Percentiles rank a stretch among this genome's conserved stretches.
These are phyloP conservation scores for Rhododendron molle DNA, from an alignment of 148 eudicot genomes.

Conservation along the genomic window DNA sequence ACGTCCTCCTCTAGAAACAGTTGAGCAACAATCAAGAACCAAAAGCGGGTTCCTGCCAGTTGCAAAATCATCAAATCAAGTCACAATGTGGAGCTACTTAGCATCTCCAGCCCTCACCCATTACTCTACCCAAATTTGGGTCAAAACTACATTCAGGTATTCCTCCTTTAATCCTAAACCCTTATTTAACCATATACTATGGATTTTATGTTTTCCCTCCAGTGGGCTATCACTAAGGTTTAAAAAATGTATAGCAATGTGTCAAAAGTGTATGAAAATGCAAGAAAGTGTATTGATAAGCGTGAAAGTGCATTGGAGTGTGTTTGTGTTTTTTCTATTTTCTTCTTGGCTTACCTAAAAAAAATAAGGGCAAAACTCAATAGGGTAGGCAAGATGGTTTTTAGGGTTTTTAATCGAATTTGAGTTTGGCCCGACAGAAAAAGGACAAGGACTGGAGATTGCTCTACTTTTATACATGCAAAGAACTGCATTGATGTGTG, in stretches of 20 bases:
- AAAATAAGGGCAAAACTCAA: not conserved
- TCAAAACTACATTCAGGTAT: not conserved
- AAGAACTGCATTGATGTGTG: not conserved
- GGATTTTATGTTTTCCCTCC: not conserved
- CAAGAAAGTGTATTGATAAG: too few relatives aligned
- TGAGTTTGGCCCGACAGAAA: not conserved
- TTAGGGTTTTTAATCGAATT: not conserved
- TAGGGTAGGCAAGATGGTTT: not conserved
- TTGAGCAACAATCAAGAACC: constrained; percentile 88
- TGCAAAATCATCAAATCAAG: not conserved
- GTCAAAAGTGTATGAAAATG: too few relatives aligned
- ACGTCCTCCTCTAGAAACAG: constrained; percentile 89
- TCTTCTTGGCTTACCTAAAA: too few relatives aligned
- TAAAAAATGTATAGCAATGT: too few relatives aligned
- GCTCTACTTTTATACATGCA: not conserved
- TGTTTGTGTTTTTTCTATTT: too few relatives aligned
- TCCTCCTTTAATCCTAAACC: not conserved
- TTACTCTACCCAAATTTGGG: not conserved
- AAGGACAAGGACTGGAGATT: not conserved
- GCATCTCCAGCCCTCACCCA: not conserved
- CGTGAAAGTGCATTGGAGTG: too few relatives aligned
- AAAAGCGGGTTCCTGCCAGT: constrained; percentile 75
- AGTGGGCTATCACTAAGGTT: too few relatives aligned
- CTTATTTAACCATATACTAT: not conserved
- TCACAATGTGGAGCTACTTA: not conserved